Evolutionary conservation across 2,329 filamentous ascomycete genomes (phyloP).

Genomic region (Fusarium subglutinans): DNA sequence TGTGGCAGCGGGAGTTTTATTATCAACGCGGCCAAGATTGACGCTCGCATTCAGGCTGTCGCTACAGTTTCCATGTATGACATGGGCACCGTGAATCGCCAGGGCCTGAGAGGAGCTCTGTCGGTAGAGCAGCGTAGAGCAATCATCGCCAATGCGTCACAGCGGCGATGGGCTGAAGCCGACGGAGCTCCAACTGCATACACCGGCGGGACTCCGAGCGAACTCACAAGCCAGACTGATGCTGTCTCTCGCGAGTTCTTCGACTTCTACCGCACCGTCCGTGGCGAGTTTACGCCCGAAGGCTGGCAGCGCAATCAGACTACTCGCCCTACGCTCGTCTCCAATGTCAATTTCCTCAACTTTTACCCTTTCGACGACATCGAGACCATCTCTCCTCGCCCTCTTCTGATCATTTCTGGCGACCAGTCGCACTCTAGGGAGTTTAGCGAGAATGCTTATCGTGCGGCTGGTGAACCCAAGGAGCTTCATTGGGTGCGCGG

Average conservation of each 20-base stretch:
- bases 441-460: background rate
- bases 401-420: background rate
- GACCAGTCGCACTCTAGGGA: background rate
- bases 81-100: background rate
- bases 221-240: background rate
- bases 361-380: background rate
- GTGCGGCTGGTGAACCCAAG: background rate
- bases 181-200: background rate
- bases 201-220: background rate
- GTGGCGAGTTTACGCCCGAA: background rate
- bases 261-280: background rate
- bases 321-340: background rate
- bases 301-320: background rate
- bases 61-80: constrained; percentile 1
- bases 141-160: background rate
- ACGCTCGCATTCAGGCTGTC: background rate
- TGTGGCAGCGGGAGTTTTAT: background rate
- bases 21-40: background rate
- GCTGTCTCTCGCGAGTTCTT: background rate
- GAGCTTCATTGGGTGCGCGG: background rate
- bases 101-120: background rate
- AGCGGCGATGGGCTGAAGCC: background rate
- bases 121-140: background rate
- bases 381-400: background rate
- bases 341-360: background rate